Evolutionary conservation across 306 rosid genomes (phyloP).

Genomic region (Mucuna pruriens): DNA sequence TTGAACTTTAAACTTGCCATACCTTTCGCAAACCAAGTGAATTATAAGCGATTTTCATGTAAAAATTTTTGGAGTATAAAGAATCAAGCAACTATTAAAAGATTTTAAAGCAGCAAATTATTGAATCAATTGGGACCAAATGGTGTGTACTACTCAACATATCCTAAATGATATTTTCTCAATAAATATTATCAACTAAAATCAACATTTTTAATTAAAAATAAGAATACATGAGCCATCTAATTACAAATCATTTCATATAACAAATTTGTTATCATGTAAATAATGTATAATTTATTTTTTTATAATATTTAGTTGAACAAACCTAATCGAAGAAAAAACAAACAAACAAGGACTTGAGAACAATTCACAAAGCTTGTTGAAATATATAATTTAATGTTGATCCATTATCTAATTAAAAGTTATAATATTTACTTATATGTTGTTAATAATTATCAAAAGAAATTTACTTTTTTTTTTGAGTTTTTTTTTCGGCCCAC

Average conservation of each 20-base stretch:
- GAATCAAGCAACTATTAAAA: too few species aligned
- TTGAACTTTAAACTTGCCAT: too few species aligned
- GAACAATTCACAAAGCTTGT: not conserved
- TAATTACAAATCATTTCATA: too few species aligned
- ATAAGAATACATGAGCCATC: too few species aligned
- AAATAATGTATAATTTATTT: not conserved
- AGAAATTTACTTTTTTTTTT: not conserved
- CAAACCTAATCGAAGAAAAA: not conserved
- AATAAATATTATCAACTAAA: not conserved
- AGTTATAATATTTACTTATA: not conserved
- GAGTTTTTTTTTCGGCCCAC: too few species aligned
- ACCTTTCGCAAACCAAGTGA: too few species aligned
- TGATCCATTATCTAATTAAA: not conserved
- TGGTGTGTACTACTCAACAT: not conserved
- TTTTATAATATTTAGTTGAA: not conserved
- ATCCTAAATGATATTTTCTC: not conserved
- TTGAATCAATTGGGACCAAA: not conserved
- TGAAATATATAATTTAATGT: not conserved
- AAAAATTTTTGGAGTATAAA: too few species aligned
- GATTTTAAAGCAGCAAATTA: too few species aligned
- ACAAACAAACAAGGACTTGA: not conserved
- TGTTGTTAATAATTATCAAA: too few species aligned
- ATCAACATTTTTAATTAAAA: not conserved
- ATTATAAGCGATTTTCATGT: too few species aligned
- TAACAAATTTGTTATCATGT: too few species aligned